Evolutionary conservation across 768 basidiomycete genomes (phyloP).

Genomic region (Galerina marginata): DNA sequence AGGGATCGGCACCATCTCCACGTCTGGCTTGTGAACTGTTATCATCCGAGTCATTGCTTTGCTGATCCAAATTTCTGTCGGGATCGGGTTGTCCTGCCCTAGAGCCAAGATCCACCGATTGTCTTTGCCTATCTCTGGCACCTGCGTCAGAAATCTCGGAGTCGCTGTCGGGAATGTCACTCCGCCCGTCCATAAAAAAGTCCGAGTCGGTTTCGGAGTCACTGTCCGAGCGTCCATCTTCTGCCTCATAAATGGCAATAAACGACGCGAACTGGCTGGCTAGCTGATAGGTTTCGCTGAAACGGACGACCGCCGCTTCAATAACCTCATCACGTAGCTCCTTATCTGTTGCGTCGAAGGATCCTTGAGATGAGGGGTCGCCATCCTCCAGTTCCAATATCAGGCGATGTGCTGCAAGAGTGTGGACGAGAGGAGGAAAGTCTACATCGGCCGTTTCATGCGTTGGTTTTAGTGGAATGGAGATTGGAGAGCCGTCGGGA

Average conservation of each 20-base stretch:
- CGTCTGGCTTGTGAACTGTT: too few relatives aligned
- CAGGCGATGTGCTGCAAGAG: conserved; percentile 8
- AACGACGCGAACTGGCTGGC: conserved; percentile 11
- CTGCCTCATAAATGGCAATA: conserved; percentile 7
- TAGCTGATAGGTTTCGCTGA: conserved; percentile 11
- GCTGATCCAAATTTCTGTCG: too few relatives aligned
- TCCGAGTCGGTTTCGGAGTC: neutral
- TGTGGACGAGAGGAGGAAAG: conserved; percentile 8
- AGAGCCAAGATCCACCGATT: too few relatives aligned
- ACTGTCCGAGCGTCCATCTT: neutral
- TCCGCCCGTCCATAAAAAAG: too few relatives aligned
- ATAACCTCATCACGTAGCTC: neutral
- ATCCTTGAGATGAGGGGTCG: conserved; percentile 5
- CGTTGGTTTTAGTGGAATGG: neutral
- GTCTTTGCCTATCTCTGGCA: too few relatives aligned
- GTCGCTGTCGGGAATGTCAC: too few relatives aligned
- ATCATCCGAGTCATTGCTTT: too few relatives aligned
- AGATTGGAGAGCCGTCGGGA: conserved; percentile 3
- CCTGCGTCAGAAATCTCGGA: too few relatives aligned
- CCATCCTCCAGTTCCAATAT: conserved; percentile 13
- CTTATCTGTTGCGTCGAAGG: neutral
- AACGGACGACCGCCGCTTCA: neutral
- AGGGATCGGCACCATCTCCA: too few relatives aligned
- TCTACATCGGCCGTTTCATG: neutral
- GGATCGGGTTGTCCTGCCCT: too few relatives aligned